Base-by-base conservation (phyloP, 2,329 filamentous ascomycete species). In the Alternaria viburni region DNA sequence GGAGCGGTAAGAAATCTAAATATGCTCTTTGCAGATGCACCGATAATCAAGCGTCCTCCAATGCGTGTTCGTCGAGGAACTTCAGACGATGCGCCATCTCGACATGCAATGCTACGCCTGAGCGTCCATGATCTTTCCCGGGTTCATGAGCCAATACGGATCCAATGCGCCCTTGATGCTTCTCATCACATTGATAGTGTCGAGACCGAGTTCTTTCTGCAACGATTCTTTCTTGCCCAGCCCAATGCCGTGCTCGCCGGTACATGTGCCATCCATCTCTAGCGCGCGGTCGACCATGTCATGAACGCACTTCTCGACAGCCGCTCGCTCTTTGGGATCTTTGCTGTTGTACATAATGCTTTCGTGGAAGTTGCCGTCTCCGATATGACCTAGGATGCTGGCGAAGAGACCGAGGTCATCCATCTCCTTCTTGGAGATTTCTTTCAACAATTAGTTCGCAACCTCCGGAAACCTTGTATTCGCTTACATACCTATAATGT, bases 301-400 rank as follows among this genome's bases (percentile, higher is more conserved):
- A 76, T 94, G 89, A 50, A 97, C 93, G 67, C 92, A 93, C 58
- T 85, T 86, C 77, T 96, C 92, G 2, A 96, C 93, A 69, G 91
- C 91, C 45, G 86, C 89, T 59, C 87, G 87, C 80, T 97, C 91
- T 25, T 85, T 88, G 4, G 87, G 85, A 59, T 93, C 85, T 23
- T 84, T 86, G 25, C 87, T 87, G 80, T 96, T 88, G 78, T 97
- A 97, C 81, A 97, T 90, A 80, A 97, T 96, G 76, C 91, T 92
- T 77, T 94, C 90, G 78, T 97, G 94, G 82, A 97, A 97, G 80
- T 97, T 97, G 41, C 94, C 94, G 75, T 97, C 94, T 12, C 94
- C 94, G 60, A 97, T 91, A 75, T 97, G 94, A 4, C 94, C 94
- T 5, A 97, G 83, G 26, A 97, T 92, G 73, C 91, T 93, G 1